Evolutionary conservation across 2,329 filamentous ascomycete genomes (phyloP).

Genomic region (Aspergillus viridinutans): DNA sequence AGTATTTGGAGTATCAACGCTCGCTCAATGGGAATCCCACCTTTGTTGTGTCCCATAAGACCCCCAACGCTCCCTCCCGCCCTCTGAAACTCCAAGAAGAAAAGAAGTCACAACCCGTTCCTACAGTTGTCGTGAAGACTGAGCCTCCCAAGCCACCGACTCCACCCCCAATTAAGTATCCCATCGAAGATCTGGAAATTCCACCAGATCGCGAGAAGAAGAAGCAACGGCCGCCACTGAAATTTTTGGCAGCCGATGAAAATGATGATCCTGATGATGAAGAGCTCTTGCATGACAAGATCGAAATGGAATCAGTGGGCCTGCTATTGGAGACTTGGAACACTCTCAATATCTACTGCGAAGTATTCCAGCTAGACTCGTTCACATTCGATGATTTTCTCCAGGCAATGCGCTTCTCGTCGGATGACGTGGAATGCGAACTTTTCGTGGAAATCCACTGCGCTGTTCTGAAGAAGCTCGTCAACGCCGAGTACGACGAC

Average conservation of each 20-base stretch:
- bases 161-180: conserved; percentile 81
- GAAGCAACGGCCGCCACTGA: conserved; percentile 66
- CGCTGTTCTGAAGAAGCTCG: conserved; percentile 79
- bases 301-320: conserved; percentile 82
- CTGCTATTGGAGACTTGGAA: conserved; percentile 89
- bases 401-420: conserved; percentile 76
- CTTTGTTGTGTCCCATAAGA: conserved; percentile 32
- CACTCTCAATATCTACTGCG: conserved; percentile 95
- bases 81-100: conserved; percentile 30
- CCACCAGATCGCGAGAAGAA: conserved; percentile 61
- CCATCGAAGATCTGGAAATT: conserved; percentile 88
- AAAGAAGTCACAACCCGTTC: conserved; percentile 31
- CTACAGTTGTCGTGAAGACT: conserved; percentile 42
- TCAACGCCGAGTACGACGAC: conserved; percentile 65
- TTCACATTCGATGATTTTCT: conserved; percentile 98
- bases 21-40: conserved; percentile 43
- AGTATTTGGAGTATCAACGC: conserved; percentile 47
- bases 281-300: conserved; percentile 43
- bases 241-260: conserved; percentile 68
- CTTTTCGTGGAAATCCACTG: conserved; percentile 90
- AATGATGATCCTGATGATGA: conserved; percentile 48
- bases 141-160: conserved; percentile 56
- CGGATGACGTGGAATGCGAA: conserved; percentile 70
- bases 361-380: conserved; percentile 88
- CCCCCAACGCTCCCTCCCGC: conserved; percentile 25